These are phyloP conservation scores for Sporormia fimetaria DNA, from an alignment of 495 filamentous ascomycete genomes.

Conservation along the genomic window DNA sequence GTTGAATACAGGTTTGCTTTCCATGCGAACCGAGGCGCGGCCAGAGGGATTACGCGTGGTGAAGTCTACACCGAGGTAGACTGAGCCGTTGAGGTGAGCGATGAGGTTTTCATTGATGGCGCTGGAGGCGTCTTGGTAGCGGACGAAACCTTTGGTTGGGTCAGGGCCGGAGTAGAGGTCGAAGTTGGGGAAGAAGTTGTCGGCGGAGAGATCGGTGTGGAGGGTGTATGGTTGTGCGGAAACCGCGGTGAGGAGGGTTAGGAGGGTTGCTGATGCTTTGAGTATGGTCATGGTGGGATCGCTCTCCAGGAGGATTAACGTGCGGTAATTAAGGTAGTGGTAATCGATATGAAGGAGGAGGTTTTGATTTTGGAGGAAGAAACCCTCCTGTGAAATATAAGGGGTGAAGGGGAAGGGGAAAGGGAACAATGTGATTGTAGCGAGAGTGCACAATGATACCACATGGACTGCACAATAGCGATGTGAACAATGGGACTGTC, in stretches of 20 bases:
- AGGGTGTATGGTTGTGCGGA: constrained; percentile 33
- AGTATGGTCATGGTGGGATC: too few species aligned
- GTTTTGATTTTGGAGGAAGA: too few species aligned
- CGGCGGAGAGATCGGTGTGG: constrained; percentile 36
- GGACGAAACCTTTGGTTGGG: constrained; percentile 28
- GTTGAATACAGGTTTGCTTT: constrained; percentile 22
- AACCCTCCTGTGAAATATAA: too few species aligned
- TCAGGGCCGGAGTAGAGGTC: constrained; percentile 35
- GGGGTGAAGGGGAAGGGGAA: too few species aligned
- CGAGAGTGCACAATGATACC: too few species aligned
- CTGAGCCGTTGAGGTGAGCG: constrained; percentile 16
- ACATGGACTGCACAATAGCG: too few species aligned
- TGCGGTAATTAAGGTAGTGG: too few species aligned
- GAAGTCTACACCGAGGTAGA: constrained; percentile 30
- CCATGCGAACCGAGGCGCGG: constrained; percentile 24
- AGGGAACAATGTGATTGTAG: too few species aligned
- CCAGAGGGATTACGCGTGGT: constrained; percentile 19
- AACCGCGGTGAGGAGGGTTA: constrained; percentile 5
- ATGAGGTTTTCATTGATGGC: constrained; percentile 14
- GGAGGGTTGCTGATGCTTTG: too few species aligned
- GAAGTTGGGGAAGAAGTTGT: constrained; percentile 44
- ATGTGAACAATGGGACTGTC: too few species aligned
- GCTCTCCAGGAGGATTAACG: too few species aligned
- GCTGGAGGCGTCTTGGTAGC: constrained; percentile 17
- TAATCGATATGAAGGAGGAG: too few species aligned